phyloP scores from a whole-genome alignment of 2,329 filamentous ascomycete genomes.

The Nigrospora sphaerica region DNA sequence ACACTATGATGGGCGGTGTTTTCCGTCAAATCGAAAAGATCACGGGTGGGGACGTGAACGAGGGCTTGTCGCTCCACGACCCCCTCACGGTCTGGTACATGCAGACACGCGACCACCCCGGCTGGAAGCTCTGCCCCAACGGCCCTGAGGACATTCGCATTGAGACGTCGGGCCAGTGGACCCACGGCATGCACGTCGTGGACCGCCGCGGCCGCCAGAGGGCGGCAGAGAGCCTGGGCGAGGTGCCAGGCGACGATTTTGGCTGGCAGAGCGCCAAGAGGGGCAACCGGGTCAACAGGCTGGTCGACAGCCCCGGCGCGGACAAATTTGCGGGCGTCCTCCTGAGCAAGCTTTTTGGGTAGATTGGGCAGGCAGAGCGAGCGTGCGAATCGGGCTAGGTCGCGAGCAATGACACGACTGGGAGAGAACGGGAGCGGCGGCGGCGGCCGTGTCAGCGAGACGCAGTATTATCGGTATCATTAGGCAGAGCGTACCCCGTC shows the following conservation, averaged over 20 bases:
- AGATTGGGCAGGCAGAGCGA: no score
- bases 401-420: background rate
- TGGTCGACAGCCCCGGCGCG: conserved; percentile 62
- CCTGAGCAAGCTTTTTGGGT: conserved; percentile 57
- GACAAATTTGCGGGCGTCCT: conserved; percentile 59
- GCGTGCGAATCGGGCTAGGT: no score
- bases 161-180: conserved; percentile 92
- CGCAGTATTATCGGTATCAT: conserved; percentile 21
- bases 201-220: conserved; percentile 61
- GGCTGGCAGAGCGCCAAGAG: conserved; percentile 67
- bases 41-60: conserved; percentile 43
- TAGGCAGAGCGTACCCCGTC: conserved; percentile 24
- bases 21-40: conserved; percentile 63
- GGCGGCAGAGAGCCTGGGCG: conserved; percentile 37
- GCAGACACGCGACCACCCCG: conserved; percentile 50
- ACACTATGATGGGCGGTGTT: conserved; percentile 63
- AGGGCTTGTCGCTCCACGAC: conserved; percentile 66
- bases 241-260: conserved; percentile 62
- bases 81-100: conserved; percentile 76
- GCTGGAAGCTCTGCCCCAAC: conserved; percentile 46
- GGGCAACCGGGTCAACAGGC: conserved; percentile 75
- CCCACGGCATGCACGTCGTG: conserved; percentile 79
- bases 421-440: background rate
- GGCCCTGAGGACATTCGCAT: conserved; percentile 76
- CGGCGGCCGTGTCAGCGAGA: conserved; percentile 15